Evolutionary conservation across 805 yeast genomes (phyloP).

Genomic region (Metschnikowia matae): DNA sequence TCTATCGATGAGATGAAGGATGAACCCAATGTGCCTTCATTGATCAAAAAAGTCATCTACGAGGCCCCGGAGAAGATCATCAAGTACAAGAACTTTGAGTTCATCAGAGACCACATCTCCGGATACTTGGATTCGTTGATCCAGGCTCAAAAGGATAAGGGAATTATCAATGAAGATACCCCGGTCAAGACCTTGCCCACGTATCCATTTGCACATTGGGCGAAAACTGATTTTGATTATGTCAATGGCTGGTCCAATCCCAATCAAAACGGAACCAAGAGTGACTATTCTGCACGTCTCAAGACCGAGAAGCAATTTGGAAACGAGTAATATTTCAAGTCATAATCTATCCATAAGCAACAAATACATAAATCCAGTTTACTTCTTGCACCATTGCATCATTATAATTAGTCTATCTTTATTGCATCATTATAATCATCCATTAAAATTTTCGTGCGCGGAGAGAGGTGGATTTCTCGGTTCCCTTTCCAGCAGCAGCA

Average conservation of each 20-base stretch:
- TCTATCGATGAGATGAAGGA: conserved; percentile 76
- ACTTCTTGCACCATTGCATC: too few species aligned
- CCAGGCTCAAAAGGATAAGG: conserved; percentile 53
- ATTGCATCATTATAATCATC: too few species aligned
- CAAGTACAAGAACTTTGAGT: conserved; percentile 58
- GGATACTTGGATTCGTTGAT: conserved; percentile 56
- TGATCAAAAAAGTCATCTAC: conserved; percentile 55
- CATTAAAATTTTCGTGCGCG: not conserved
- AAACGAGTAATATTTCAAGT: conserved; percentile 11
- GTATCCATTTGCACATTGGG: conserved; percentile 65
- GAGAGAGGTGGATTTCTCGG: not conserved
- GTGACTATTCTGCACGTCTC: conserved; percentile 22
- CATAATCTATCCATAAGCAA: too few species aligned
- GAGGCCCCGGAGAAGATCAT: conserved; percentile 66
- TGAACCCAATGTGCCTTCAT: conserved; percentile 75
- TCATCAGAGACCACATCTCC: conserved; percentile 55
- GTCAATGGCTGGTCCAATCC: conserved; percentile 41
- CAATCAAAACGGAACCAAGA: conserved; percentile 18
- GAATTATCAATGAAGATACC: conserved; percentile 50
- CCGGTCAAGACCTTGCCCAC: conserved; percentile 56
- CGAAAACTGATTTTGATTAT: conserved; percentile 36
- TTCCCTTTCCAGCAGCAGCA: too few species aligned
- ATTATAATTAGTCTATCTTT: too few species aligned
- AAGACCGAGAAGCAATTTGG: conserved; percentile 17
- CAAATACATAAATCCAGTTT: too few species aligned